These are phyloP conservation scores for Globisporangium spiculum DNA, from an alignment of 352 stramenopile genomes.

Conservation along the genomic window DNA sequence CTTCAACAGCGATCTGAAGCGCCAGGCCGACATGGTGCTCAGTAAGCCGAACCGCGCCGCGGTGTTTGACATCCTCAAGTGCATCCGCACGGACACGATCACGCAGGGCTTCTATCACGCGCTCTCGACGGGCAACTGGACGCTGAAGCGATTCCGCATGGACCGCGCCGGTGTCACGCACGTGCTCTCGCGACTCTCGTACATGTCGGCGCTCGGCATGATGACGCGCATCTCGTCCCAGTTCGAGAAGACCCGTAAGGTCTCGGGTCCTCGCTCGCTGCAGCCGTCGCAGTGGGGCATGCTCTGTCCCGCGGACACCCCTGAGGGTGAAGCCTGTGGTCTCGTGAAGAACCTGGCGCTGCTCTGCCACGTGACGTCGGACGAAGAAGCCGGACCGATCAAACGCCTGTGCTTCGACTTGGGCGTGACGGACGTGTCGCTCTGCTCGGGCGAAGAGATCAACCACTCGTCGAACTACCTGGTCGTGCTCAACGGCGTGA, in stretches of 20 bases:
- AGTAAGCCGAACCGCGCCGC: slow-evolving; percentile 97
- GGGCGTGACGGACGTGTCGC: slow-evolving; percentile 94
- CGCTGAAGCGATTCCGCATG: slow-evolving; percentile 99
- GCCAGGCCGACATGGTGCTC: slow-evolving; percentile 96
- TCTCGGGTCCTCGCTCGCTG: slow-evolving; percentile 96
- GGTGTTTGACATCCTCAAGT: slow-evolving; percentile 98
- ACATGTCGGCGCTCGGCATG: slow-evolving; percentile 98
- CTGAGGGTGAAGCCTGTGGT: slow-evolving; percentile 98
- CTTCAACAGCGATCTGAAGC: slow-evolving; percentile 99
- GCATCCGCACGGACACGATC: slow-evolving; percentile 97
- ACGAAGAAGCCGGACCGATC: slow-evolving; percentile 92
- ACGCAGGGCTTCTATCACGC: slow-evolving; percentile 92
- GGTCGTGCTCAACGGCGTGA: slow-evolving; percentile 98
- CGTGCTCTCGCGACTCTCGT: slow-evolving; percentile 96
- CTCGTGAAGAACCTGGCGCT: slow-evolving; percentile 99
- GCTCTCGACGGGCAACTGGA: slow-evolving; percentile 96
- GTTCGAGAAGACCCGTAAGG: slow-evolving; percentile 99
- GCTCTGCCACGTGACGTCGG: slow-evolving; percentile 95
- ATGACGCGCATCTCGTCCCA: slow-evolving; percentile 99
- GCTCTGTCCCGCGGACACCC: slow-evolving; percentile 98
- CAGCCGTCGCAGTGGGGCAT: slow-evolving; percentile 99
- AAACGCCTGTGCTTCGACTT: slow-evolving; percentile 96
- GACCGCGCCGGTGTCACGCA: slow-evolving; percentile 97
- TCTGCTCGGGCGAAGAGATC: slow-evolving; percentile 96
- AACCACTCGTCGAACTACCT: slow-evolving; percentile 94